A percentile compares a stretch with the other conserved stretches of the same genome.
Evolutionary conservation across 345 rosid species (phyloP).

Genomic region (Bruguiera gymnorhiza): DNA sequence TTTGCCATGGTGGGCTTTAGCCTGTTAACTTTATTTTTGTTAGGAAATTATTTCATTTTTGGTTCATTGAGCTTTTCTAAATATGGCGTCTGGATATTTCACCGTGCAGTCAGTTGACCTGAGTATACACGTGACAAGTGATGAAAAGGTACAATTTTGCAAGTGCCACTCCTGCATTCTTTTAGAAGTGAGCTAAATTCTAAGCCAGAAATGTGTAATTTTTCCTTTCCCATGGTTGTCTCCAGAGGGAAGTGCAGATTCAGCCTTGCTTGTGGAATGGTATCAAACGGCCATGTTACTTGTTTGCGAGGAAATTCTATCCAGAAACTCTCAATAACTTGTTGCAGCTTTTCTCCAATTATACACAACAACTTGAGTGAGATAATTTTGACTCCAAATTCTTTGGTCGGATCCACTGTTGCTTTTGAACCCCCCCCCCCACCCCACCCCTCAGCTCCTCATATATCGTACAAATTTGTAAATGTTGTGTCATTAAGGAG

Average conservation of each 20-base stretch:
- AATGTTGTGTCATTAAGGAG: constrained; percentile 30
- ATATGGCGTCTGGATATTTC: neutral
- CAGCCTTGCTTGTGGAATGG: constrained; percentile 93
- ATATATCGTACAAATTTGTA: constrained; percentile 28
- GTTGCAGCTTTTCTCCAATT: constrained; percentile 72
- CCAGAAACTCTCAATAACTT: constrained; percentile 63
- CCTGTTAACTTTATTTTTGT: neutral
- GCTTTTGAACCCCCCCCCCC: constrained; percentile 20
- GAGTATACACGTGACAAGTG: constrained; percentile 79
- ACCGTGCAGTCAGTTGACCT: constrained; percentile 63
- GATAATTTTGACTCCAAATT: constrained; percentile 45
- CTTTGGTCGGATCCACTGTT: constrained; percentile 35
- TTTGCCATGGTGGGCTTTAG: neutral
- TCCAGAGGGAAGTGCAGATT: constrained; percentile 55
- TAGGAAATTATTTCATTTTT: neutral
- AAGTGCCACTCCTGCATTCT: neutral
- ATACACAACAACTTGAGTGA: constrained; percentile 53
- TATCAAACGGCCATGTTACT: constrained; percentile 83
- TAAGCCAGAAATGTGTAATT: neutral
- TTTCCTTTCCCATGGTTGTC: neutral
- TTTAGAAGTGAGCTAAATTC: neutral
- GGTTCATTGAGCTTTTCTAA: neutral
- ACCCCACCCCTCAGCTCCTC: constrained; percentile 8
- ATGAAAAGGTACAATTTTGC: constrained; percentile 54
- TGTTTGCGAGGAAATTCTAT: constrained; percentile 90